Evolutionary conservation across 2,329 filamentous ascomycete species (phyloP), one percentile per base, ranked within the genome.

Genomic region (Dendryphion nanum): DNA sequence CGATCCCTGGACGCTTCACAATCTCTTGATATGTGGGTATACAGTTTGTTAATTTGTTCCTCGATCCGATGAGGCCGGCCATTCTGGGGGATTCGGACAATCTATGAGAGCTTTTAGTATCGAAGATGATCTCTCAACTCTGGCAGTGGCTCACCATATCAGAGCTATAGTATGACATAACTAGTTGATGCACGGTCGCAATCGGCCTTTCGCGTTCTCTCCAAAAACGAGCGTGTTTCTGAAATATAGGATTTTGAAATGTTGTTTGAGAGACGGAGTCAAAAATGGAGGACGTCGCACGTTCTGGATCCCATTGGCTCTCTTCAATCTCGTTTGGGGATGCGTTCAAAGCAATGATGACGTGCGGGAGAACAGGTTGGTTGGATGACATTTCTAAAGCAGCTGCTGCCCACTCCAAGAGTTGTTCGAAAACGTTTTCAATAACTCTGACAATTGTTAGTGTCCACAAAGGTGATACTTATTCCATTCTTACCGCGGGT

Each of bases 311-410:
- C 74, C 74, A 78, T 31, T 67, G 59, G 6, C 57, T 46, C n/a
- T 59, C 54, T 21, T 69, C 57, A 3, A 70, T 57, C 26, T 58
- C 57, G 29, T 55, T 48, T 6, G 74, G 66, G 0, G 67, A 63
- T 1, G 67, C 69, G 49, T 78, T 78, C 23, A 79, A 59, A 0
- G 72, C 74, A 29, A 80, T 73, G 36, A 80, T 69, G 5, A 72
- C 75, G 48, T 78, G 74, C 3, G 77, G 76, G 3, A 79, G 64
- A 2, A 72, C 68, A 0, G 76, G 76, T 45, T 79, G 76, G 41
- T 79, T 79, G 30, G 73, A 66, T 1, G 75, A 76, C 41, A 69
- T 75, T 44, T 78, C 75, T 5, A 78, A 59, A 1, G 72, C 71
- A 10, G 73, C 68, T 3, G 67, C 65, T 12, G 74, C 75, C 76